These are phyloP conservation scores for Monilinia vaccinii-corymbosi DNA, from an alignment of 2,329 filamentous ascomycete genomes.

Conservation along the genomic window DNA sequence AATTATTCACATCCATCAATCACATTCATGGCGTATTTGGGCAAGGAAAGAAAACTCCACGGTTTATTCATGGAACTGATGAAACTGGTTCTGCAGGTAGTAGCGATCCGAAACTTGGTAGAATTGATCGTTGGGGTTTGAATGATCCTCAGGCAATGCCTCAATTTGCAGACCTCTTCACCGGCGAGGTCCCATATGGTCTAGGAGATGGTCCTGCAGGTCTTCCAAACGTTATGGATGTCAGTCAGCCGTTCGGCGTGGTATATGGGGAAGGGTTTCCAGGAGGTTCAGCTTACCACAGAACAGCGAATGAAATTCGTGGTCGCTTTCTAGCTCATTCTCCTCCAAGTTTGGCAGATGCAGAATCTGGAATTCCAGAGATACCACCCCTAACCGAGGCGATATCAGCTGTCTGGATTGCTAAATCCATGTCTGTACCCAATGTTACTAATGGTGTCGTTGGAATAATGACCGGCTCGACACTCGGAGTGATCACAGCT, in stretches of 20 bases:
- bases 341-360: slow-evolving; percentile 50
- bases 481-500: slow-evolving; percentile 70
- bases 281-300: slow-evolving; percentile 71
- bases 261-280: slow-evolving; percentile 80
- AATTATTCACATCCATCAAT: slow-evolving; percentile 69
- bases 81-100: slow-evolving; percentile 70
- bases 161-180: slow-evolving; percentile 70
- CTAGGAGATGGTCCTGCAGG: slow-evolving; percentile 70
- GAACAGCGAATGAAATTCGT: slow-evolving; percentile 62
- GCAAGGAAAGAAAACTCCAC: slow-evolving; percentile 62
- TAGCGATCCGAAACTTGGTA: slow-evolving; percentile 71
- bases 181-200: slow-evolving; percentile 67
- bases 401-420: slow-evolving; percentile 78
- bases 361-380: slow-evolving; percentile 65
- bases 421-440: slow-evolving; percentile 67
- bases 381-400: slow-evolving; percentile 62
- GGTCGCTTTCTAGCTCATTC: slow-evolving; percentile 64
- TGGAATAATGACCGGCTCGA: slow-evolving; percentile 76
- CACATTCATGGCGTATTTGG: slow-evolving; percentile 72
- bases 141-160: slow-evolving; percentile 65
- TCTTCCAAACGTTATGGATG: slow-evolving; percentile 78
- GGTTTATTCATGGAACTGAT: slow-evolving; percentile 74
- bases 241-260: slow-evolving; percentile 77
- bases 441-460: slow-evolving; percentile 66
- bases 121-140: slow-evolving; percentile 73